phyloP scores from a whole-genome alignment of 768 basidiomycete genomes.

The Mycena belliarum region DNA sequence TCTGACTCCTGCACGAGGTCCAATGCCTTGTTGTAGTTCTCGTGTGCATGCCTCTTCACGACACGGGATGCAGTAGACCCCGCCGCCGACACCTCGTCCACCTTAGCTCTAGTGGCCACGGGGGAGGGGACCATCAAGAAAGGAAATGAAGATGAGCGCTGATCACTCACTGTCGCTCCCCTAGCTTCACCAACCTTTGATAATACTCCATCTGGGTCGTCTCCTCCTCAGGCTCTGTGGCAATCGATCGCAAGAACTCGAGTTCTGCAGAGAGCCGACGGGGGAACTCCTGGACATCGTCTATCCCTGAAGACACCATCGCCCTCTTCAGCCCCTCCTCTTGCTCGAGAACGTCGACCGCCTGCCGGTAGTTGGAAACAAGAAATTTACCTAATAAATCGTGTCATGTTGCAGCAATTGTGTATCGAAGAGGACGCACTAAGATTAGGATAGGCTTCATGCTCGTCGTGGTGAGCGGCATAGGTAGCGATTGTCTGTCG shows the following conservation, averaged over 20 bases:
- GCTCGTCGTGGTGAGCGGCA: background rate
- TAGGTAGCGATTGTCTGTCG: background rate
- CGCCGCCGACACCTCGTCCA: no score
- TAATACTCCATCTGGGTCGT: no score
- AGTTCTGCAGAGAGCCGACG: background rate
- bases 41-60: conserved; percentile 4
- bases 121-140: no score
- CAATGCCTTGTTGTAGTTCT: conserved; percentile 10
- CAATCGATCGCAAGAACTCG: background rate
- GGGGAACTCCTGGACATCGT: background rate
- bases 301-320: background rate
- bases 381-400: conserved; percentile 8
- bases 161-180: background rate
- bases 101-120: no score
- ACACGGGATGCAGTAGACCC: no score
- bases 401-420: background rate
- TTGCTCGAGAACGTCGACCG: background rate
- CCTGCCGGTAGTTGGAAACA: conserved; percentile 9
- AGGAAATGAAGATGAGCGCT: no score
- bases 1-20: conserved; percentile 14
- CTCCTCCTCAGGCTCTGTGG: no score
- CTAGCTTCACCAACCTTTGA: background rate
- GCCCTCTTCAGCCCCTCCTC: background rate
- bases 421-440: background rate
- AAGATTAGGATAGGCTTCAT: background rate